Base-by-base conservation (phyloP, 352 stramenopile species). In the Phytopythium montanum region DNA sequence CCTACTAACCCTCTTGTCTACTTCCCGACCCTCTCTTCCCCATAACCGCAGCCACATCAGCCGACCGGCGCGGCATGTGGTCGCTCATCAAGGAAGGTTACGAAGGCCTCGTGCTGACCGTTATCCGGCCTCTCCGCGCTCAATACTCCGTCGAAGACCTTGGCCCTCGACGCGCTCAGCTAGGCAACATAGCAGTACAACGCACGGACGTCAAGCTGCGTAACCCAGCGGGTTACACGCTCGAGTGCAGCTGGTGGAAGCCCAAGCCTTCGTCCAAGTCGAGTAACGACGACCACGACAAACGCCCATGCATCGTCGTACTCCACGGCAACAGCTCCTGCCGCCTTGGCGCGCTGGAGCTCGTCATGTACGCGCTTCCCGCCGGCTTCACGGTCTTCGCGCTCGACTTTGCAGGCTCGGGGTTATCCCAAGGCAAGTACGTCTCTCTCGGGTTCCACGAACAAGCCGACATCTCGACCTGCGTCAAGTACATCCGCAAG, bases 211-310 rank as follows among this genome's bases (percentile, higher is more conserved):
- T 94, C 7, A 73, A 85, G 61, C 83, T 94, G 36, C 87, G 87
- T 70, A 93, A 93, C 38, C 64, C 70, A 21, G 83, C 71, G 13
- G 83, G 83, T 5, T 85, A 82, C 50, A 87, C 81, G 23, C 74
- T 93, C 69, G 79, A 94, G 59, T 94, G 85, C 70, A 94, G 85
- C 61, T 94, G 85, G 85, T 94, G 85, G 85, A 90, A 91, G 65
- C 75, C 78, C 7, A 75, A 75, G 26, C 53, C n/a, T n/a, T n/a
- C n/a, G n/a, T n/a, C n/a, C n/a, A n/a, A n/a, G n/a, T n/a, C 63
- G 31, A 64, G 34, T 19, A 25, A 18, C 3, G 25, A 5, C 23
- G 25, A 31, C 16, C 16, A 54, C 12, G 59, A 75, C 44, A 87
- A 90, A 51, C 65, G 62, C 0, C 81, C 85, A 55, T 94, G 85